These are phyloP conservation scores for Nemania sp. DNA, from an alignment of 2,329 filamentous ascomycete species.

Conservation along the genomic window DNA sequence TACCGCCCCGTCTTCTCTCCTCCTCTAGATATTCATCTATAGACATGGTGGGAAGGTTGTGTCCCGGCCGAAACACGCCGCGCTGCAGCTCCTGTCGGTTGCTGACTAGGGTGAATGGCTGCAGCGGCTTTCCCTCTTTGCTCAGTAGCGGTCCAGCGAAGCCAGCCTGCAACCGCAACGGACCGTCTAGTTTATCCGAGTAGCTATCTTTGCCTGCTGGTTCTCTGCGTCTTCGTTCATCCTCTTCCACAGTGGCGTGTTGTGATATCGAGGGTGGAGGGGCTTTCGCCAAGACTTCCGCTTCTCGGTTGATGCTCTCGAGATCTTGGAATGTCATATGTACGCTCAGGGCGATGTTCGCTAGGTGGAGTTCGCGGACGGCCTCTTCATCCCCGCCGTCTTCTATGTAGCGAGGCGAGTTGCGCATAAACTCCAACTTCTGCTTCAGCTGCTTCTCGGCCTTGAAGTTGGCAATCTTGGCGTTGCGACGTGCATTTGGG, in stretches of 20 bases:
- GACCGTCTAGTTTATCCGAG: conserved; percentile 74
- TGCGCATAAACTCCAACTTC: conserved; percentile 68
- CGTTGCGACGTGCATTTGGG: conserved; percentile 72
- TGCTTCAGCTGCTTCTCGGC: conserved; percentile 84
- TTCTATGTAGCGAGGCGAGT: conserved; percentile 46
- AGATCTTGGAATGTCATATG: conserved; percentile 85
- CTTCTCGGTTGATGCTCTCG: conserved; percentile 84
- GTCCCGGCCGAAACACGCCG: conserved; percentile 86
- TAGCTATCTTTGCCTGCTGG: conserved; percentile 55
- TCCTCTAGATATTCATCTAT: conserved; percentile 98
- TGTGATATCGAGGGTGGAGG: conserved; percentile 55
- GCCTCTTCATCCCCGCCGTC: conserved; percentile 81
- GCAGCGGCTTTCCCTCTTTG: conserved; percentile 78
- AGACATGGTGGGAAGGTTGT: conserved; percentile 94
- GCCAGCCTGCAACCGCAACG: conserved; percentile 54
- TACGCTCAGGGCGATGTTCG: conserved; percentile 72
- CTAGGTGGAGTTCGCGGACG: conserved; percentile 77
- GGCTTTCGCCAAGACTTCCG: conserved; percentile 78
- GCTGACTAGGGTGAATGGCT: conserved; percentile 86
- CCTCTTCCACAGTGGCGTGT: conserved; percentile 53
- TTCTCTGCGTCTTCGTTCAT: conserved; percentile 47
- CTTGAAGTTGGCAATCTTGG: conserved; percentile 84
- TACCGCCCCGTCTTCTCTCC: conserved; percentile 79
- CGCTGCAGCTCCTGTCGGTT: conserved; percentile 74
- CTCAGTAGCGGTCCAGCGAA: conserved; percentile 75